Base-by-base conservation (phyloP, 2,329 filamentous ascomycete genomes). In the Septoria linicola region DNA sequence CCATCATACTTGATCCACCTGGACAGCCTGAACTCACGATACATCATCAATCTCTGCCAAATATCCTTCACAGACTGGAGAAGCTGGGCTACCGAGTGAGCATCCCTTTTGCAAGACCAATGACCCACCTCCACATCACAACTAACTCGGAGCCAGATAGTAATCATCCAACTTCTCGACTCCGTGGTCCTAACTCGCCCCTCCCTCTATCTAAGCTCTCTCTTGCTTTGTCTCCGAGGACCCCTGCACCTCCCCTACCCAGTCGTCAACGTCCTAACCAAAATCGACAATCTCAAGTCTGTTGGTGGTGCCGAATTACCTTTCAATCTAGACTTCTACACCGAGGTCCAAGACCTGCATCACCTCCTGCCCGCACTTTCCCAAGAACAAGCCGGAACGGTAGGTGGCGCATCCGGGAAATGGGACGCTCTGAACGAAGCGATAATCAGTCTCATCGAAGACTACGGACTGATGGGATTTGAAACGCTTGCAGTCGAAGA, bases 211-310 rank as follows among this genome's bases (percentile, higher is more conserved):
- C 87, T 99, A 53, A 95, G 92, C 60, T 93, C 95, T 11, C 80
- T 99, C 51, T 84, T 99, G 50, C 84, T 99, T 19, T 92, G 90
- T 49, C 82, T 99, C 58, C 87, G 93, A 59, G 91, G 89, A 63
- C 99, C 99, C 92, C 83, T 99, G 46, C 93, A 97, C 73, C 92
- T 99, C 81, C 93, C 97, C 66, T 87, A 97, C 55, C 90, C 93
- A 1, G 89, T 96, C 21, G 78, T 99, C 60, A 99, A 99, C 66
- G 88, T 99, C 56, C 80, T 99, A 20, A 96, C 91, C 51, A 99
- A 99, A 73, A 95, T 99, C 72, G 93, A 99, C 72, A 96, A 96
- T 67, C 78, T 99, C 47, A 77, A 84, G 30, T 83, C 86, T 45
- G 64, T 66, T 3, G 66, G 63, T 10, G 96, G 96, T 66, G 85